Conservation (phyloP, 1,139 yeast species). For the Taphrina deformans region DNA sequence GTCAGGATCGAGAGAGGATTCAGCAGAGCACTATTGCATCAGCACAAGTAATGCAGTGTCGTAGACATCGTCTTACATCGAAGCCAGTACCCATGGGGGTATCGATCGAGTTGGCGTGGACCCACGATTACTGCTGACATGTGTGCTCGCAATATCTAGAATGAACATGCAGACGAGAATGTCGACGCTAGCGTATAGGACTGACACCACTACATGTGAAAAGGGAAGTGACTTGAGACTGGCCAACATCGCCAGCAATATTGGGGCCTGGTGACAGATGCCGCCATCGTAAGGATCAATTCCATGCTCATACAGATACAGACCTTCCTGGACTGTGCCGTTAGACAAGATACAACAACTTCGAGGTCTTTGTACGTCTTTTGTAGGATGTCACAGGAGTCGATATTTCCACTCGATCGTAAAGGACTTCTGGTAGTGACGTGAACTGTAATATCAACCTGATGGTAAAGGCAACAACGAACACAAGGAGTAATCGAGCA, state of each 20-base stretch:
- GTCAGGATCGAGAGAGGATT: constrained; percentile 77
- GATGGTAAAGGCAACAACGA: constrained; percentile 12
- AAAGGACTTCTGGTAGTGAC: constrained; percentile 9
- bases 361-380: constrained; percentile 42
- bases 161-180: constrained; percentile 49
- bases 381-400: constrained; percentile 72
- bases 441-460: constrained; percentile 12
- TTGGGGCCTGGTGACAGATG: constrained; percentile 63
- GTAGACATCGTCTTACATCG: constrained; percentile 36
- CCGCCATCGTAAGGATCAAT: constrained; percentile 80
- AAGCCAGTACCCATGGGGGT: constrained; percentile 35
- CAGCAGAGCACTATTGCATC: constrained; percentile 62
- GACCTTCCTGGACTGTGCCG: constrained; percentile 67
- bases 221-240: constrained; percentile 41
- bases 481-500: constrained; percentile 3
- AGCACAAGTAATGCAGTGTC: constrained; percentile 43
- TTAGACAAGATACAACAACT: constrained; percentile 40
- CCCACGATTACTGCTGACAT: constrained; percentile 43
- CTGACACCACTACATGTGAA: constrained; percentile 42
- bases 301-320: constrained; percentile 61
- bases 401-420: constrained; percentile 65
- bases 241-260: constrained; percentile 35
- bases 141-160: constrained; percentile 49
- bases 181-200: constrained; percentile 51
- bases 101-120: constrained; percentile 34